Percentiles rank a stretch among this genome's conserved stretches.
phyloP scores from a whole-genome alignment of 2,329 filamentous ascomycete species.

The Tolypocladium tropicale region DNA sequence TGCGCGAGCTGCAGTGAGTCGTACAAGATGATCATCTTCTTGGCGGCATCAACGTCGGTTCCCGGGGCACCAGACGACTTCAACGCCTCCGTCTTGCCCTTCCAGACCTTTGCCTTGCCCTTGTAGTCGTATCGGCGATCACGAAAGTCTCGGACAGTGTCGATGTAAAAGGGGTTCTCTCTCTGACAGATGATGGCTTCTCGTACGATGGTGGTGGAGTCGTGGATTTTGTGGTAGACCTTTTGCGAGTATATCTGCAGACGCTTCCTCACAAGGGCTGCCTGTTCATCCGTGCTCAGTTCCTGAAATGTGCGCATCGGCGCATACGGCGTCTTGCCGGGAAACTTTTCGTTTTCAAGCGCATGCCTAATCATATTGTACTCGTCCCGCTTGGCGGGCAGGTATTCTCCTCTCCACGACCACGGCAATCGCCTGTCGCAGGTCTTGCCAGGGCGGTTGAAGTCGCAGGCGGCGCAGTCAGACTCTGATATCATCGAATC shows the following conservation, averaged over 20 bases:
- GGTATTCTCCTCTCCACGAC: conserved; percentile 96
- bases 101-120: conserved; percentile 96
- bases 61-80: conserved; percentile 71
- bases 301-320: conserved; percentile 71
- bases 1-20: conserved; percentile 94
- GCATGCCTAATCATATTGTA: conserved; percentile 98
- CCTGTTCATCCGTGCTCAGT: conserved; percentile 71
- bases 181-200: conserved; percentile 98
- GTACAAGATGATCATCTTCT: conserved; percentile 97
- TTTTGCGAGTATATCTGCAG: conserved; percentile 93
- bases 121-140: conserved; percentile 98
- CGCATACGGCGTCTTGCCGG: conserved; percentile 62
- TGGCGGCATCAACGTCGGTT: conserved; percentile 78
- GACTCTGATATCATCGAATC: conserved; percentile 99
- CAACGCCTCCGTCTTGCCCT: conserved; percentile 82
- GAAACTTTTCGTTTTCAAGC: conserved; percentile 86
- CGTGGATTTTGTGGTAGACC: conserved; percentile 98
- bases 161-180: conserved; percentile 96
- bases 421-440: conserved; percentile 91
- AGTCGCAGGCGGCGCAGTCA: conserved; percentile 94
- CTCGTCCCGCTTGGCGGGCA: conserved; percentile 91
- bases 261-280: conserved; percentile 70
- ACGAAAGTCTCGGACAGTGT: conserved; percentile 92
- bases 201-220: conserved; percentile 80
- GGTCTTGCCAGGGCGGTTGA: conserved; percentile 94